These are phyloP conservation scores for Pseudocercospora musae DNA, from an alignment of 2,329 filamentous ascomycete genomes.

Conservation along the genomic window DNA sequence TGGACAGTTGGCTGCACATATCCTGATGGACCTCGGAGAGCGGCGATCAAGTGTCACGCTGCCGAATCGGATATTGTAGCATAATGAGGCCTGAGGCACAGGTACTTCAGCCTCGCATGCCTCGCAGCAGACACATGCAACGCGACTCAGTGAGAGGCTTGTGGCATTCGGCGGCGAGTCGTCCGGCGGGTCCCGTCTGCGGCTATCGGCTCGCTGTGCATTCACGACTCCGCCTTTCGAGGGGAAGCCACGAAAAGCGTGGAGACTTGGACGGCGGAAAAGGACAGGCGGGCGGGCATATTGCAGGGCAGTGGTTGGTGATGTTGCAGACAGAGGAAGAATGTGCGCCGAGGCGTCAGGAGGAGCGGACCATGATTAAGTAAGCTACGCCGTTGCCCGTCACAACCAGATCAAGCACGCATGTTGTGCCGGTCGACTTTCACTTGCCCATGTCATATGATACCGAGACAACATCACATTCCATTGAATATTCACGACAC, in stretches of 20 bases:
- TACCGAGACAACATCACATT: background rate
- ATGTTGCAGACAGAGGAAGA: background rate
- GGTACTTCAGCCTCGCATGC: background rate
- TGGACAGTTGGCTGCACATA: background rate
- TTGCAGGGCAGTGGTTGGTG: background rate
- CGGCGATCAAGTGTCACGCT: background rate
- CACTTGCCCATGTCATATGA: no score
- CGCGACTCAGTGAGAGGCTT: background rate
- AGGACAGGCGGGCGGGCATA: slow-evolving; percentile 1
- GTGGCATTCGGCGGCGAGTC: background rate
- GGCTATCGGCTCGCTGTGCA: background rate
- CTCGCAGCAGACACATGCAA: background rate
- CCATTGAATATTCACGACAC: no score
- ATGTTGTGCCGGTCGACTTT: background rate
- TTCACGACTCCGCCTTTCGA: background rate
- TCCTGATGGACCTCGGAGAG: background rate
- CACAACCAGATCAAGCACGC: background rate
- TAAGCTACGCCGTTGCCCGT: background rate
- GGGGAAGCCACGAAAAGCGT: background rate
- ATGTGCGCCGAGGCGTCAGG: background rate
- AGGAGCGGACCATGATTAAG: background rate
- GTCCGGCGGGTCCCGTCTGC: background rate
- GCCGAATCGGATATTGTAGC: background rate
- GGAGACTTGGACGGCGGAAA: background rate
- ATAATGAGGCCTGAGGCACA: background rate